phyloP scores from a whole-genome alignment of 1,139 yeast genomes.

The Yamadazyma membranifaciens region DNA sequence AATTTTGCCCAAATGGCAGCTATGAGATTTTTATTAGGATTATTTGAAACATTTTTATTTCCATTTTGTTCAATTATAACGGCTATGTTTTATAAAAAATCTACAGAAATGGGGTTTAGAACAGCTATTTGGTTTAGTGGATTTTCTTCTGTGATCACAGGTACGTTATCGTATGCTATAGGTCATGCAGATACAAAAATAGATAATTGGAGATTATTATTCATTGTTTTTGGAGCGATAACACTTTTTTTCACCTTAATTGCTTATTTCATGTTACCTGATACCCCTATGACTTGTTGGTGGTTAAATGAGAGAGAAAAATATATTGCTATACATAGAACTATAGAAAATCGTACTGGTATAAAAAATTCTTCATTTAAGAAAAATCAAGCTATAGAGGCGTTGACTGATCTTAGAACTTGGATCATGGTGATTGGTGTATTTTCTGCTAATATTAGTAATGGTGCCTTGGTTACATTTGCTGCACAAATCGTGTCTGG shows the following conservation, averaged over 20 bases:
- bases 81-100: conserved; percentile 23
- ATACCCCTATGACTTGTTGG: conserved; percentile 20
- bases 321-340: conserved; percentile 16
- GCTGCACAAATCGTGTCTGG: conserved; percentile 41
- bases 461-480: conserved; percentile 40
- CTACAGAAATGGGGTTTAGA: conserved; percentile 22
- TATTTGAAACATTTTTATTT: conserved; percentile 26
- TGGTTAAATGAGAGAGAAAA: conserved; percentile 22
- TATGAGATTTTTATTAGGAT: conserved; percentile 24
- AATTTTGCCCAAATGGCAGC: conserved; percentile 19
- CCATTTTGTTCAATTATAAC: conserved; percentile 24
- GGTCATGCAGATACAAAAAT: conserved; percentile 20
- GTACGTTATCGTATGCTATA: conserved; percentile 19
- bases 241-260: conserved; percentile 29
- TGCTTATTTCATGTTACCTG: conserved; percentile 20
- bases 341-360: conserved; percentile 27
- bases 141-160: conserved; percentile 19
- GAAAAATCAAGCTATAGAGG: conserved; percentile 41
- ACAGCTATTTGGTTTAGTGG: conserved; percentile 22
- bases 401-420: conserved; percentile 45
- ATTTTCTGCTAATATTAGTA: conserved; percentile 43
- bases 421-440: conserved; percentile 42
- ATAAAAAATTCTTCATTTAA: conserved; percentile 46
- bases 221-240: conserved; percentile 32
- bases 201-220: conserved; percentile 38